phyloP scores from a whole-genome alignment of 768 basidiomycete species.

The Boletellus emodensis region DNA sequence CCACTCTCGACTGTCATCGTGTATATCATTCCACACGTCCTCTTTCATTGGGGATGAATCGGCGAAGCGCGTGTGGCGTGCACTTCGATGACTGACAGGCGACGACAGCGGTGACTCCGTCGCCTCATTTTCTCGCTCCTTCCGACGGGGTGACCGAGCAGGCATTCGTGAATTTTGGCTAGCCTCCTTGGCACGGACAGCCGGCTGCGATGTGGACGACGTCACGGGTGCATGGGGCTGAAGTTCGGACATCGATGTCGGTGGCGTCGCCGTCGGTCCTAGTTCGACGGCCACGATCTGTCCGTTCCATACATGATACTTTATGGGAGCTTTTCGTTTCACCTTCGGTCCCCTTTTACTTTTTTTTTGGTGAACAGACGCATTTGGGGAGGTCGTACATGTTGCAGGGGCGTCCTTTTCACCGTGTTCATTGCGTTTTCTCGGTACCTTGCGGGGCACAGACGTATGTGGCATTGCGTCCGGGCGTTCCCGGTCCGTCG shows the following conservation, averaged over 20 bases:
- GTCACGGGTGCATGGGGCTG: background rate
- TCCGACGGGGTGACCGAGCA: background rate
- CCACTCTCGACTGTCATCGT: slow-evolving; percentile 5
- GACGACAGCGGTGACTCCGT: slow-evolving; percentile 2
- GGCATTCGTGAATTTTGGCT: background rate
- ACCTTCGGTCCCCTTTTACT: background rate
- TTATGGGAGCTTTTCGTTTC: background rate
- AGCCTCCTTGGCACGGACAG: background rate
- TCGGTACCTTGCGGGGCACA: slow-evolving; percentile 1
- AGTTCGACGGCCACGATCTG: slow-evolving; percentile 8
- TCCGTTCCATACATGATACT: slow-evolving; percentile 13
- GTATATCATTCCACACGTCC: background rate
- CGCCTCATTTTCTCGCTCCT: background rate
- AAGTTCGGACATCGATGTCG: background rate
- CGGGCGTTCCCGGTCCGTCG: background rate
- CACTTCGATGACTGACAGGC: background rate
- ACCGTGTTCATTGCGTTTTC: background rate
- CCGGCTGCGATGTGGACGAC: background rate
- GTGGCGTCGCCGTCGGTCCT: background rate
- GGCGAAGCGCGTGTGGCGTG: background rate
- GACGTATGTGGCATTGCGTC: background rate
- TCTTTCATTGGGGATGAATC: slow-evolving; percentile 2
- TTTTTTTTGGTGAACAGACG: background rate
- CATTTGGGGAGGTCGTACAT: background rate
- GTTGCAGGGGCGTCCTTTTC: background rate